Conservation (phyloP, 2,329 filamentous ascomycete species). For the Orbilia ellipsospora region DNA sequence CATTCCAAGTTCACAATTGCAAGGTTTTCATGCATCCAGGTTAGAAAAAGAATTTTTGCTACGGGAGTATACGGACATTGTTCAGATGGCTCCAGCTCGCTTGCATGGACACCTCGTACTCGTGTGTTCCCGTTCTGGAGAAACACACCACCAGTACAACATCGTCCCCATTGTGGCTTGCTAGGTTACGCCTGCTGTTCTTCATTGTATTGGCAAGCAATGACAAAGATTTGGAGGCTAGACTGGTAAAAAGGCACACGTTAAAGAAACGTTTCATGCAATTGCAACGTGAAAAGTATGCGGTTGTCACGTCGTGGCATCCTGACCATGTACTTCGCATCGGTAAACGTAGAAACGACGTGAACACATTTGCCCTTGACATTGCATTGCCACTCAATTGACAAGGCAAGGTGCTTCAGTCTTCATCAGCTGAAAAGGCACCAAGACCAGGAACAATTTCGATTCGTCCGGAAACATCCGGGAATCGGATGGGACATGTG, state of each 20-base stretch:
- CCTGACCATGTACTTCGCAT: conserved; percentile 8
- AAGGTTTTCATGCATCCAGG: neutral
- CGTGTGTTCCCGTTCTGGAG: conserved; percentile 54
- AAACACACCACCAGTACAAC: conserved; percentile 15
- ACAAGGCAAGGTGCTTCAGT: conserved; percentile 21
- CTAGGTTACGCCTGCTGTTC: conserved; percentile 20
- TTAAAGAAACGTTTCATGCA: conserved; percentile 33
- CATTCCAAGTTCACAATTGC: neutral
- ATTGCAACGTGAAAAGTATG: conserved; percentile 31
- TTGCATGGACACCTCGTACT: conserved; percentile 54
- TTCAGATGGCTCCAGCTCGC: conserved; percentile 24
- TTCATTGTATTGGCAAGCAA: conserved; percentile 12
- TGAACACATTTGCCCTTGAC: conserved; percentile 5
- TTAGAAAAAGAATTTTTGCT: neutral
- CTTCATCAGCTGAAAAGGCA: conserved; percentile 15
- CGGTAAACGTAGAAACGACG: too few relatives aligned
- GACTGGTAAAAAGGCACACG: neutral
- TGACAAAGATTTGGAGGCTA: conserved; percentile 12
- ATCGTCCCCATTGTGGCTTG: conserved; percentile 30
- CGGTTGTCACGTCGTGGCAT: conserved; percentile 28
- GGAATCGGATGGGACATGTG: conserved; percentile 29
- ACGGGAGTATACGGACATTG: neutral
- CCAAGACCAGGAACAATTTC: neutral
- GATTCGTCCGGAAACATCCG: conserved; percentile 29
- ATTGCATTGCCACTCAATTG: conserved; percentile 35